Evolutionary conservation across 805 yeast genomes (phyloP).

Genomic region (Metschnikowia borealis): DNA sequence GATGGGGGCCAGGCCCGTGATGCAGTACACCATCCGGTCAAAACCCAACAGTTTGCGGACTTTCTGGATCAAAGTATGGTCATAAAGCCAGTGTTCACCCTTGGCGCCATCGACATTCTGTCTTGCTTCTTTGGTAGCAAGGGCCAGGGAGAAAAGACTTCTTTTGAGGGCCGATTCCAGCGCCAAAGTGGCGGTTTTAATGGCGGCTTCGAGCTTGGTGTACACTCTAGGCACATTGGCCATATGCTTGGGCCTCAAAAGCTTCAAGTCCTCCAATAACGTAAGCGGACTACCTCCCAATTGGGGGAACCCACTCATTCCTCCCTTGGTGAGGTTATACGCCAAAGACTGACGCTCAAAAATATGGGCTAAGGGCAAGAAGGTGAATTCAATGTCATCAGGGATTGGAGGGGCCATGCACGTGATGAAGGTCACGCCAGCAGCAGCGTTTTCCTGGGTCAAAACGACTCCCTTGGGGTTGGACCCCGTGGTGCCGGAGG

Average conservation of each 20-base stretch:
- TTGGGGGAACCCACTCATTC: slow-evolving; percentile 23
- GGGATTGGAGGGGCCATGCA: slow-evolving; percentile 9
- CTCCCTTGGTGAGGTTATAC: slow-evolving; percentile 22
- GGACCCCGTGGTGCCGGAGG: slow-evolving; percentile 28
- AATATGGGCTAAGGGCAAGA: slow-evolving; percentile 38
- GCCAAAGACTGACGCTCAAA: slow-evolving; percentile 29
- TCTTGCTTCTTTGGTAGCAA: slow-evolving; percentile 17
- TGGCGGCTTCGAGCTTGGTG: slow-evolving; percentile 24
- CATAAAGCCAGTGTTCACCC: slow-evolving; percentile 20
- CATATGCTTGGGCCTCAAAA: slow-evolving; percentile 23
- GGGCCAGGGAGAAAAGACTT: slow-evolving; percentile 16
- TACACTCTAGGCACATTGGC: slow-evolving; percentile 26
- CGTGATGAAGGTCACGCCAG: slow-evolving; percentile 17
- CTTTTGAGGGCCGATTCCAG: slow-evolving; percentile 18
- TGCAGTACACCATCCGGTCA: slow-evolving; percentile 24
- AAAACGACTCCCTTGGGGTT: slow-evolving; percentile 25
- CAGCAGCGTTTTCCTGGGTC: slow-evolving; percentile 19
- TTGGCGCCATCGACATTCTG: slow-evolving; percentile 17
- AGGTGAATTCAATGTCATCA: slow-evolving; percentile 16
- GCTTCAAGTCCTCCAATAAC: slow-evolving; percentile 22
- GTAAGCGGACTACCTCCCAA: slow-evolving; percentile 22
- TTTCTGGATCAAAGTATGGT: slow-evolving; percentile 11
- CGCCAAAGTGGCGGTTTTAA: slow-evolving; percentile 22
- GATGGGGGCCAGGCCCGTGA: slow-evolving; percentile 66
- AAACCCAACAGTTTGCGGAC: slow-evolving; percentile 31